Base-by-base conservation (phyloP, 169 alveolate genomes). In the Babesia sp. region DNA sequence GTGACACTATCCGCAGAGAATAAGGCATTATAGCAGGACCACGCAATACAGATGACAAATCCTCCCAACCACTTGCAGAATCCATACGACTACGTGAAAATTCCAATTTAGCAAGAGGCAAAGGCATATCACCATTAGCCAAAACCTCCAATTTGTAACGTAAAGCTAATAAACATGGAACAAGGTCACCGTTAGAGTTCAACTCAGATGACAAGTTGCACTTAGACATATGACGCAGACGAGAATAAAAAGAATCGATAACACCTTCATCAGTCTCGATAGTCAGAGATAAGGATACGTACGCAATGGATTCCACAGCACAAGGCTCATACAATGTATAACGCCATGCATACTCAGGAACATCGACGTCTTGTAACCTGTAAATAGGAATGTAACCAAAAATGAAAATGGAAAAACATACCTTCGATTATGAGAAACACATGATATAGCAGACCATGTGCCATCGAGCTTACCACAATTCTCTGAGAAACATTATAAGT, bases 261-360 rank as follows among this genome's bases (percentile, higher is more conserved):
- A 33, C 26, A 0, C 55, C 55, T 18, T 42, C 53, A 11, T 70
- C 54, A 9, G 61, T 64, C n/a, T 44, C 61, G 4, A 64, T 29
- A 28, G 36, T 26, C 44, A 64, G 50, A 14, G 41, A 48, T 5
- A 33, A 31, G 6, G 74, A 46, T 22, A 48, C 29, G 51, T 16
- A 28, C 12, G 24, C 18, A 24, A 29, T 11, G 3, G 48, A 22
- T 0, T 9, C 8, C 31, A 18, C 18, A 22, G 26, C 16, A 34
- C 28, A 5, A 6, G 74, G 51, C 1, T 26, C 11, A 16, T 20
- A 8, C 31, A 50, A 24, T 14, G 44, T 22, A 55, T 45, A 58
- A 22, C 83, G 42, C 74, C 74, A 64, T 29, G 51, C 74, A 36
- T 64, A 48, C 53, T 64, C 54, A 5, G 63, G 74, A 12, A 64